Evolutionary conservation across 768 basidiomycete genomes (phyloP), one percentile per base, ranked within the genome.

Genomic region (Trametes elegans): DNA sequence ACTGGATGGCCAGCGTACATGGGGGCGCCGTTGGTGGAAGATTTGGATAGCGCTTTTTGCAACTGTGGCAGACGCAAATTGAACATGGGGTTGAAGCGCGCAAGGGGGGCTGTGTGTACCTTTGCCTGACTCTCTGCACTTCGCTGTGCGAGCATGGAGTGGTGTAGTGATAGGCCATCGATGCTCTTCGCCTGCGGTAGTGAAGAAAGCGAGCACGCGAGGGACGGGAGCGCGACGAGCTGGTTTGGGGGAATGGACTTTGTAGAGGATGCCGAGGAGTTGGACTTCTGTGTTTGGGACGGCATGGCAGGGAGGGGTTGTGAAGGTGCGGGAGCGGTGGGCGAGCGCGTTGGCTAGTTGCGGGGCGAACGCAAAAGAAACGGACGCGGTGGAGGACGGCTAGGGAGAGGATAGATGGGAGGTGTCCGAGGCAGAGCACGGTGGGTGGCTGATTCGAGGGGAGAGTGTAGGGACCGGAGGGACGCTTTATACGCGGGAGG

Each of bases 51-150:
- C 42, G 81, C 84, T 62, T 82, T 83, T 74, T 82, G 76, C 21
- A 89, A 79, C 88, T 78, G 60, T 8, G 58, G 78, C 57, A n/a
- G 11, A 41, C 40, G 38, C 23, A 57, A 44, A 47, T 44, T 53
- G 26, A 43, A 18, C 64, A 53, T 3, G 27, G 39, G n/a, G 7
- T 28, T 36, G 24, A 19, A n/a, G n/a, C n/a, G 19, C 38, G 27
- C 1, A 34, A 11, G 11, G 24, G 39, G 38, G 54, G 35, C 24
- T 29, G n/a, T 19, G 10, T 29, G 5, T 53, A 88, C 88, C 80
- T 90, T 88, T 35, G 85, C 87, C 70, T 90, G 83, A 62, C 88
- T 88, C 69, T 88, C 82, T 5, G 83, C 81, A 29, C 82, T 81
- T 31, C 81, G 79, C 53, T 81, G 79, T 1, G 83, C 81, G 65